A percentile compares a stretch with the other conserved stretches of the same genome.
Conservation (phyloP, 768 basidiomycete genomes). For the Rhizopogon vesiculosus region DNA sequence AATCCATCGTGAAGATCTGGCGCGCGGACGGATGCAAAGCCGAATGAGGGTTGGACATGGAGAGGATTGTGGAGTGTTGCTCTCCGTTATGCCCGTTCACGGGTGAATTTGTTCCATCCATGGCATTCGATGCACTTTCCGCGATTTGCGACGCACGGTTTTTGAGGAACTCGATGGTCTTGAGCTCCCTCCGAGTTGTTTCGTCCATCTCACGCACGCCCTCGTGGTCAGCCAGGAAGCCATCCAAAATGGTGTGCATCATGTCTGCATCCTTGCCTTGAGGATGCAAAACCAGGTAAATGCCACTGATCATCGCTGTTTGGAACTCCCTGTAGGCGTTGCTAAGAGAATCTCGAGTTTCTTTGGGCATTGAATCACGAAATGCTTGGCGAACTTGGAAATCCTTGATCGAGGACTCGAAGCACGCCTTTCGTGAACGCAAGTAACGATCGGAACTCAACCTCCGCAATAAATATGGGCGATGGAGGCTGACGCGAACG, state of each 20-base stretch:
- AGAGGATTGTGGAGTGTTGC: conserved; percentile 25
- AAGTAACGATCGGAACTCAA: conserved; percentile 76
- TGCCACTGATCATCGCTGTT: conserved; percentile 85
- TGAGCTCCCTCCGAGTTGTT: conserved; percentile 77
- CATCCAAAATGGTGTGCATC: conserved; percentile 79
- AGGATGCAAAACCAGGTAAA: conserved; percentile 79
- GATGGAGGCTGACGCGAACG: conserved; percentile 77
- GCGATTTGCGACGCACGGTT: conserved; percentile 55
- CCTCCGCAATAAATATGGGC: conserved; percentile 79
- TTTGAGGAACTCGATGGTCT: conserved; percentile 80
- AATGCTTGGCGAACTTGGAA: conserved; percentile 75
- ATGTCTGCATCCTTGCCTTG: conserved; percentile 59
- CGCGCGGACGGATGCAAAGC: conserved; percentile 10
- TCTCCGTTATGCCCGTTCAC: conserved; percentile 32
- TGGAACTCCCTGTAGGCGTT: conserved; percentile 87
- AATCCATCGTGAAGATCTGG: conserved; percentile 14
- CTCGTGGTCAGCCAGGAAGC: conserved; percentile 60
- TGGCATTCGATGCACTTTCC: conserved; percentile 21
- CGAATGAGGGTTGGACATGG: conserved; percentile 6
- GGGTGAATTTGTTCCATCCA: conserved; percentile 7
- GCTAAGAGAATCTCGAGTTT: conserved; percentile 65
- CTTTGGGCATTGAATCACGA: conserved; percentile 53
- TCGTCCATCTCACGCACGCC: conserved; percentile 65
- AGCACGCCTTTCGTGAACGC: conserved; percentile 81
- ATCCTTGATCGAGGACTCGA: conserved; percentile 86